phyloP scores from a whole-genome alignment of 208 protist species.

The Blastocrithidia nonstop region DNA sequence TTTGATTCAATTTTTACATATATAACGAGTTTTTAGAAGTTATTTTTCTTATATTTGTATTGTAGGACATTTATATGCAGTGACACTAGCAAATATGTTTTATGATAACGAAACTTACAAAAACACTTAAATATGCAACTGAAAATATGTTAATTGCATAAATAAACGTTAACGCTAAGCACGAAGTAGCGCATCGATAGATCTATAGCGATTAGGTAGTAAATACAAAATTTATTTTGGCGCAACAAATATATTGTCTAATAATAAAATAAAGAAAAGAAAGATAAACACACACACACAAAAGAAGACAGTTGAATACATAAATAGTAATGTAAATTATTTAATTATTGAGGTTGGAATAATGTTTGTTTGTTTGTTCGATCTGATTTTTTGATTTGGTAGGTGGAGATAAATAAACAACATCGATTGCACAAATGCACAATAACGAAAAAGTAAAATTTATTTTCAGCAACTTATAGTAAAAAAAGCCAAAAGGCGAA shows the following conservation, averaged over 20 bases:
- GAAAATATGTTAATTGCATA: too few relatives aligned
- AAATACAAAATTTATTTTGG: too few relatives aligned
- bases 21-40: not conserved
- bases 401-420: too few relatives aligned
- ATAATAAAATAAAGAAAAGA: not conserved
- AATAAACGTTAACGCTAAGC: too few relatives aligned
- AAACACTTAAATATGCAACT: not conserved
- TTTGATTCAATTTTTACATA: slow-evolving; percentile 3
- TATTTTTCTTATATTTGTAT: not conserved
- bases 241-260: not conserved
- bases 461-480: too few relatives aligned
- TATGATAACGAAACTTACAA: not conserved
- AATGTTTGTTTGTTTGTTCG: not conserved
- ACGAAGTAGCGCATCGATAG: too few relatives aligned
- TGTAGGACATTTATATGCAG: not conserved
- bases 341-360: not conserved
- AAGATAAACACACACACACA: not conserved
- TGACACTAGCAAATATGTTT: not conserved
- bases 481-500: not conserved
- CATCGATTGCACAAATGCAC: too few relatives aligned
- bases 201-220: too few relatives aligned
- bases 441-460: too few relatives aligned
- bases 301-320: not conserved
- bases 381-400: not conserved
- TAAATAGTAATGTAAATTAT: not conserved